phyloP scores from a whole-genome alignment of 768 basidiomycete genomes.

The Leccinum incarnatum region DNA sequence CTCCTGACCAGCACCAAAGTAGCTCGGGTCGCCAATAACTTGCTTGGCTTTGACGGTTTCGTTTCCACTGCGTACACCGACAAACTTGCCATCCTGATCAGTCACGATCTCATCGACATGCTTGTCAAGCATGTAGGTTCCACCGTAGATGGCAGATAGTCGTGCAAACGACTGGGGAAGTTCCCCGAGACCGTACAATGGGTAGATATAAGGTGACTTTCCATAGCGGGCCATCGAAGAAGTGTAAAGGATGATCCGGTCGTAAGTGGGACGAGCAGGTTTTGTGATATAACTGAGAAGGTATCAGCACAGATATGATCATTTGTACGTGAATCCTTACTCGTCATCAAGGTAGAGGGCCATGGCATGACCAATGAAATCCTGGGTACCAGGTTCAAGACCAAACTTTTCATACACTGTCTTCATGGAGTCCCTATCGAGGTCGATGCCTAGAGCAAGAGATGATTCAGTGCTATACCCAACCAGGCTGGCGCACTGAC shows the following conservation, averaged over 20 bases:
- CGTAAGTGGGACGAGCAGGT: conserved; percentile 84
- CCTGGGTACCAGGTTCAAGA: conserved; percentile 94
- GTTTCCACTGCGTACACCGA: conserved; percentile 83
- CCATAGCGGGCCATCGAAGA: conserved; percentile 99
- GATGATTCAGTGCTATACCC: conserved; percentile 1
- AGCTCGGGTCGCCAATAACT: conserved; percentile 97
- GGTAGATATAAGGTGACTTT: conserved; percentile 99
- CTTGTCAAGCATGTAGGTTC: conserved; percentile 99
- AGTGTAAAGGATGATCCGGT: conserved; percentile 96
- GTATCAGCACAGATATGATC: conserved; percentile 10
- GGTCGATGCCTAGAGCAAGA: conserved; percentile 62
- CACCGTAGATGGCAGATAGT: conserved; percentile 96
- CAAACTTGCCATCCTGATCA: conserved; percentile 81
- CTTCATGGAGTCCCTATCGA: conserved; percentile 92
- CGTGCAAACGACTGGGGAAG: conserved; percentile 98
- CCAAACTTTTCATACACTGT: conserved; percentile 96
- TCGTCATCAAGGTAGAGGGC: conserved; percentile 97
- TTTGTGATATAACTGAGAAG: conserved; percentile 81
- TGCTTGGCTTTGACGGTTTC: conserved; percentile 97
- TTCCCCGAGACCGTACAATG: conserved; percentile 97
- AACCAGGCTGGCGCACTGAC: conserved; percentile 39
- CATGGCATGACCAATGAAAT: conserved; percentile 99
- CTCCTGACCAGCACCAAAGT: conserved; percentile 79
- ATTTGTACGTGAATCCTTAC: conserved; percentile 45
- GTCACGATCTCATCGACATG: conserved; percentile 87